These are phyloP conservation scores for Brassica balearica DNA, from an alignment of 441 rosid genomes.

Conservation along the genomic window DNA sequence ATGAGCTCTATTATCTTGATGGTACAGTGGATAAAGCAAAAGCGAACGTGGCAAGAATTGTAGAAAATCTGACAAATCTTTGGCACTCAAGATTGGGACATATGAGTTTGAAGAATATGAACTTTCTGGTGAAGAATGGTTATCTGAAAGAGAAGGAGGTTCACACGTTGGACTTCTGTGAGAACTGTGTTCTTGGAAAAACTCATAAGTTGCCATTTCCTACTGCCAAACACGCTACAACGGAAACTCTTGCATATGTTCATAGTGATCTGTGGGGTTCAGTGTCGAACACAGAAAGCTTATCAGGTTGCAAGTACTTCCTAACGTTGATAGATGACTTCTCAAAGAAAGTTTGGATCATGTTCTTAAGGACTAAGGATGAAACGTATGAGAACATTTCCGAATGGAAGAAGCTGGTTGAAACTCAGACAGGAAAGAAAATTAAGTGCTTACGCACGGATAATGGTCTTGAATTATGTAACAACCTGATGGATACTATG, in stretches of 20 bases:
- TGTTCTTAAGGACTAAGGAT: neutral
- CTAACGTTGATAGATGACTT: neutral
- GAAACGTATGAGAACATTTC: neutral
- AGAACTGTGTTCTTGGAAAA: no score
- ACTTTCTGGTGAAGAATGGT: no score
- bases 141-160: no score
- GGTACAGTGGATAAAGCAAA: no score
- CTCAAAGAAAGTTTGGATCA: neutral
- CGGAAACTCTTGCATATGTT: neutral
- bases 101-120: no score
- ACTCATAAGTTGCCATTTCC: no score
- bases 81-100: no score
- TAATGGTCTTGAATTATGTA: neutral
- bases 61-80: no score
- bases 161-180: no score
- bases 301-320: neutral
- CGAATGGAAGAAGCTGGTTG: neutral
- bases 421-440: neutral
- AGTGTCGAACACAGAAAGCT: neutral
- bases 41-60: no score
- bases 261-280: neutral
- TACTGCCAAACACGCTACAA: no score
- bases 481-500: neutral
- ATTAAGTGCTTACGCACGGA: neutral
- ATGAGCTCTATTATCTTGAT: no score